Evolutionary conservation across 1,139 yeast species (phyloP), one percentile per base, ranked within the genome.

Genomic region (Magnusiomyces fungicola): DNA sequence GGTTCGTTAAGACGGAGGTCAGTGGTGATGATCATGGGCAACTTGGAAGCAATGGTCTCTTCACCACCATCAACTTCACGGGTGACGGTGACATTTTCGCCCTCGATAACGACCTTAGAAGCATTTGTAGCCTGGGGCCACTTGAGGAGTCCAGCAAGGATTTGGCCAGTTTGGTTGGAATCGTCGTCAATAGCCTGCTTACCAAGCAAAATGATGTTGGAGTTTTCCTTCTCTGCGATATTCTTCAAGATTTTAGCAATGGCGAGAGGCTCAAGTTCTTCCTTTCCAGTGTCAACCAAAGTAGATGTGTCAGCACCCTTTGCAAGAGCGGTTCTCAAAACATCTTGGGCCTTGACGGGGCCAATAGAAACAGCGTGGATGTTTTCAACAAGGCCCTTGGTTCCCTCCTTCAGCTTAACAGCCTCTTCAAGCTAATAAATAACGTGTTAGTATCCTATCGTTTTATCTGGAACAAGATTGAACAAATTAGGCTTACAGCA

Each of bases 51-150:
- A 51, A 92, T 74, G 16, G 88, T 81, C 66, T 89, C 96, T 46
- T 86, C 80, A 61, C 98, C 98, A 48, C 97, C 97, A 64, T 92
- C 98, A 49, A 90, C 80, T 71, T 92, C 98, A 63, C 97, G 78
- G 41, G 94, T 86, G 24, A 92, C 95, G 37, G 77, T 76, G 29
- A 88, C 83, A 49, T 69, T 67, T 47, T 77, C 81, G 27, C 78
- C 80, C 27, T 67, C 68, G 25, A 87, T 66, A 49, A 76, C 85
- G 33, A 92, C 94, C 68, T 88, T 85, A 46, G 95, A 83, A 7
- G 97, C 98, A 65, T 89, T 87, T 43, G 97, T 90, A 34, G 97
- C 97, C 69, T 92, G 98, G 18, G 97, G 95, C 98, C 98, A 92
- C 62, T 83, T 80, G 68, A 92, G 76, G 56, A 92, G 72, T 6